Percentiles rank a stretch among this genome's conserved stretches.
These are phyloP conservation scores for Vinca minor DNA, from an alignment of 257 asterid species.

Conservation along the genomic window DNA sequence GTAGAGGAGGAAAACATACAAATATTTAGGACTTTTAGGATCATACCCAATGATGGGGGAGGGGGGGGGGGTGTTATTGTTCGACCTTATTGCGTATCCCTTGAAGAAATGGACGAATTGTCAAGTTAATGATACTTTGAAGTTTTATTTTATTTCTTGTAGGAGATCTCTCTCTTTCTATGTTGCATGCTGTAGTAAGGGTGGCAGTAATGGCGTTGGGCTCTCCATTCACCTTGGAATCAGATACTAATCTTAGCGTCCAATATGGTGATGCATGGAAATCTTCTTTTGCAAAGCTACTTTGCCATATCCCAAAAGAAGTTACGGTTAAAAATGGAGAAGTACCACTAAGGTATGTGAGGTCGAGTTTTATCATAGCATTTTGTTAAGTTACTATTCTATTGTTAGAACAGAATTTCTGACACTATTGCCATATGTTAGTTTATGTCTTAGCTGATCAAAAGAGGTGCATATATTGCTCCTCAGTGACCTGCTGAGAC, in stretches of 20 bases:
- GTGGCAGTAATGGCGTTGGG: constrained; percentile 38
- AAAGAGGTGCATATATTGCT: background rate
- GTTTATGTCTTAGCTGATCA: background rate
- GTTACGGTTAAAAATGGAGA: constrained; percentile 28
- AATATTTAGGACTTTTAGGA: background rate
- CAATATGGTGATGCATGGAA: constrained; percentile 17
- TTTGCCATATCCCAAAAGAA: constrained; percentile 32
- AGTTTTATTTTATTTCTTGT: constrained; percentile 21
- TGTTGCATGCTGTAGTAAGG: constrained; percentile 41
- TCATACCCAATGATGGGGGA: background rate
- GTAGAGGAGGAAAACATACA: background rate
- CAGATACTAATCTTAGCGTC: constrained; percentile 23
- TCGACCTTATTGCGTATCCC: background rate
- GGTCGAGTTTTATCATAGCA: constrained; percentile 9
- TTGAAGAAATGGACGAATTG: background rate
- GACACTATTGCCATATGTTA: background rate
- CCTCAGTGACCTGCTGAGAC: background rate
- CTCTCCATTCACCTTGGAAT: constrained; percentile 16
- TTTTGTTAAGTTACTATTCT: background rate
- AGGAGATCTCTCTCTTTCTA: constrained; percentile 50
- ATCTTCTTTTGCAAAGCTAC: constrained; percentile 36
- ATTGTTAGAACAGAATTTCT: background rate
- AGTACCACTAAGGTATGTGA: constrained; percentile 59
- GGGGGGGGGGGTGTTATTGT: background rate
- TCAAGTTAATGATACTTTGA: background rate